These are phyloP conservation scores for Melanomma pulvis-pyrius DNA, from an alignment of 495 filamentous ascomycete genomes.

Conservation along the genomic window DNA sequence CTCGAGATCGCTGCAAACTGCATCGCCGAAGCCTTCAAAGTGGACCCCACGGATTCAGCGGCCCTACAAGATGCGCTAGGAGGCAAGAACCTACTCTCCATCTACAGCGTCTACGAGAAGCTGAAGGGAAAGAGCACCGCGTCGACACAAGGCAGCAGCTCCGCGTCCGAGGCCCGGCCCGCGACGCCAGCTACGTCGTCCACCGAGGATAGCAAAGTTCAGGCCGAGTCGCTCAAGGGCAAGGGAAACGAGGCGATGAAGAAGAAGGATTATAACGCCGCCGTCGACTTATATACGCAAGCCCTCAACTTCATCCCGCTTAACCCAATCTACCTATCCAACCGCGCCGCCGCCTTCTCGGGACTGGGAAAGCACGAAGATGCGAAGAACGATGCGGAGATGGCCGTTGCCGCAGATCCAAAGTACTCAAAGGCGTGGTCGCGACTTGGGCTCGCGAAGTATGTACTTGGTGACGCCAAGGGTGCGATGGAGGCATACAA, in stretches of 20 bases:
- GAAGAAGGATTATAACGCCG: conserved; percentile 78
- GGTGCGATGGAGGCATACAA: conserved; percentile 93
- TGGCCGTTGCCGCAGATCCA: conserved; percentile 81
- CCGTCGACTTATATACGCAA: conserved; percentile 83
- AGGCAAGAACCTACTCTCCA: conserved; percentile 78
- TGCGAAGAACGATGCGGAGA: conserved; percentile 82
- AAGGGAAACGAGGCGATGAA: conserved; percentile 94
- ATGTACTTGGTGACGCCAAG: conserved; percentile 84
- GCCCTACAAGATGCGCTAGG: conserved; percentile 77
- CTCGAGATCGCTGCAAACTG: conserved; percentile 91
- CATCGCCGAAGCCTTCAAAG: conserved; percentile 91
- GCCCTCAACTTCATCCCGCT: conserved; percentile 76
- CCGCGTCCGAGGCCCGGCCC: conserved; percentile 17
- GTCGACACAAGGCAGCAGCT: conserved; percentile 17
- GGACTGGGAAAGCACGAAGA: conserved; percentile 78
- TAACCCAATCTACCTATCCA: conserved; percentile 96
- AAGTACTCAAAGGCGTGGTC: conserved; percentile 97
- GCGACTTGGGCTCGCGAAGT: conserved; percentile 84
- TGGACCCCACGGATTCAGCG: conserved; percentile 76
- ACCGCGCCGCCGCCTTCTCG: conserved; percentile 90
- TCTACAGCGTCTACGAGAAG: conserved; percentile 97
- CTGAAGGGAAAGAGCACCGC: conserved; percentile 67
- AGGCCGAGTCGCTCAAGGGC: conserved; percentile 86
- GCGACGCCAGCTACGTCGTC: conserved; percentile 35
- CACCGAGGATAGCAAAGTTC: conserved; percentile 52